Base-by-base conservation (phyloP, 306 rosid genomes). In the Vigna nakashimae region DNA sequence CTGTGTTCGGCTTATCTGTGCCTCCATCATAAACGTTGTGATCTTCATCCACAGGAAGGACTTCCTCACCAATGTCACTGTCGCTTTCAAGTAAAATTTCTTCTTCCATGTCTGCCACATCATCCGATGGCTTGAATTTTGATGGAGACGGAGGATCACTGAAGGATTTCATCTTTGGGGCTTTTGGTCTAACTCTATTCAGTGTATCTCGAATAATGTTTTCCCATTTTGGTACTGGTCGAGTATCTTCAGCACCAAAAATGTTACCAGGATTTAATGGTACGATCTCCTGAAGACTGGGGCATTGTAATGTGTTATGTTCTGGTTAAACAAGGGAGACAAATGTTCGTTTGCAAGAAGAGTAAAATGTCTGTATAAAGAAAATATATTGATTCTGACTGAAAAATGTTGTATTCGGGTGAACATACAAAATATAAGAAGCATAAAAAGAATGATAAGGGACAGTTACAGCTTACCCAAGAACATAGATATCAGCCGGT, bases 111-210 rank as follows among this genome's bases (percentile, higher is more conserved):
- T 86, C 86, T 7, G 93, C 84, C 60, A 77, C 65, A 66, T 92
- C 95, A 24, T 84, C 88, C 18, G 82, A 73, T 77, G 90, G 95
- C 86, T 88, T 94, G 75, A 82, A 94, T 68, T 88, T 94, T 69
- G 97, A 92, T 16, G 98, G 98, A 8, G 98, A 90, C 16, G 97
- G 97, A 67, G 98, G 98, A 78, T 92, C 98, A 46, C 96, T 94
- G 56, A 88, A 94, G 79, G 91, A 90, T 86, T 92, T 94, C 65
- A 89, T 34, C 88, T 92, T 92, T 52, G 72, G 50, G 52, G 57
- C 22, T 12, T 16, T 68, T 24, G 91, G 85, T 77, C 88, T 89
- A 78, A 90, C 88, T 74, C 93, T 83, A 67, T 88, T 82, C 65
- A 94, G 80, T 66, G 97, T 74, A 68, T 92, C 92, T 14, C 97